Evolutionary conservation across 1,139 yeast species (phyloP).

Genomic region (Geotrichum histeridarum): DNA sequence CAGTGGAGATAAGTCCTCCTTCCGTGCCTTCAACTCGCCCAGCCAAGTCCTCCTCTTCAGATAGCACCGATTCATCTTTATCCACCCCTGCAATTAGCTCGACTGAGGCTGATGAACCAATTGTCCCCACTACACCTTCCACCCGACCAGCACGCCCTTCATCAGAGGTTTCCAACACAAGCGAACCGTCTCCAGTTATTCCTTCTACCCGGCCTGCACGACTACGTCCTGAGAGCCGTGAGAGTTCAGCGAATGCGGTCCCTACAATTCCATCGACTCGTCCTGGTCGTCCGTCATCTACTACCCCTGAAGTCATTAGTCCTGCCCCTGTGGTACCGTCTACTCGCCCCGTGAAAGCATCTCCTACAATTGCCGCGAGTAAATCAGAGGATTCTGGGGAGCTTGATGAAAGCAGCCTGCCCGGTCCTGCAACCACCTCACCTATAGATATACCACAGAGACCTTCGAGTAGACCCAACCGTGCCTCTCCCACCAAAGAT

Average conservation of each 20-base stretch:
- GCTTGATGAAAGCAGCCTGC: no score
- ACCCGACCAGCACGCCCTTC: constrained; percentile 5
- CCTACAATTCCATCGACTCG: constrained; percentile 12
- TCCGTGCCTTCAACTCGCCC: no score
- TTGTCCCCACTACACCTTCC: background rate
- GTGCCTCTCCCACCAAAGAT: no score
- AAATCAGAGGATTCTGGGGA: no score
- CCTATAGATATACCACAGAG: no score
- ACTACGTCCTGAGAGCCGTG: background rate
- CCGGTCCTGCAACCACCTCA: no score
- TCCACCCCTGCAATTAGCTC: no score
- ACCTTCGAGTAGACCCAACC: no score
- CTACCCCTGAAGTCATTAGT: background rate
- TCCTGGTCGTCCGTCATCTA: constrained; percentile 5
- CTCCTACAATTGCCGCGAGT: no score
- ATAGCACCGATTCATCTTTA: no score
- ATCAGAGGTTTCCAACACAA: background rate
- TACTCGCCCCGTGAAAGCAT: background rate
- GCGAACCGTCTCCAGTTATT: background rate
- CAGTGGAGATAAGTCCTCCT: no score
- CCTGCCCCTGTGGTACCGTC: background rate
- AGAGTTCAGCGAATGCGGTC: background rate
- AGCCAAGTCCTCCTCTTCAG: no score
- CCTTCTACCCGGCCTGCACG: background rate
- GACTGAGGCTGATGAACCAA: background rate